Evolutionary conservation across 352 stramenopile genomes (phyloP).

Genomic region (Peronospora tabacina): DNA sequence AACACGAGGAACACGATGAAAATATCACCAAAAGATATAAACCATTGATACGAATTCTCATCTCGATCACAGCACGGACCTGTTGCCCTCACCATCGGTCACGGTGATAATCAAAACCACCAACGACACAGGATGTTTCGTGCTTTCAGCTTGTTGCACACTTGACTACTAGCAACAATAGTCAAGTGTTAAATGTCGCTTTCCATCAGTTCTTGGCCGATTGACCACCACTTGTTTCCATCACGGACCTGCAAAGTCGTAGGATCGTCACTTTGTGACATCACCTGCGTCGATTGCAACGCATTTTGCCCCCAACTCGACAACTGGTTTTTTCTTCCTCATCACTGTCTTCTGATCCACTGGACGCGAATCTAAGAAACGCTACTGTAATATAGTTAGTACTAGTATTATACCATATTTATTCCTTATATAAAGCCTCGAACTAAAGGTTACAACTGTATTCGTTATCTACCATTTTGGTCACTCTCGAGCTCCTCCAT

Average conservation of each 20-base stretch:
- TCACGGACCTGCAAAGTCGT: constrained; percentile 31
- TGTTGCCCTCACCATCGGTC: constrained; percentile 24
- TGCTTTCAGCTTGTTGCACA: constrained; percentile 9
- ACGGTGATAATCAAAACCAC: constrained; percentile 32
- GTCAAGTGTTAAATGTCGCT: constrained; percentile 2
- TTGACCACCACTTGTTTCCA: constrained; percentile 1
- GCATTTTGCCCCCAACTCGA: constrained; percentile 22
- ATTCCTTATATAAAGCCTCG: neutral
- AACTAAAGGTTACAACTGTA: neutral
- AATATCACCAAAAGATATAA: neutral
- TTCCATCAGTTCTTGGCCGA: constrained; percentile 1
- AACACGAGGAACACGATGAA: neutral
- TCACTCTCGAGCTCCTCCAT: constrained; percentile 2
- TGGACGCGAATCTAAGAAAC: constrained; percentile 47
- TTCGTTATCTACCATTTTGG: constrained; percentile 10
- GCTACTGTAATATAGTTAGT: constrained; percentile 13
- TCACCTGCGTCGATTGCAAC: constrained; percentile 21
- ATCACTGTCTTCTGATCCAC: constrained; percentile 42
- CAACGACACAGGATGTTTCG: constrained; percentile 16
- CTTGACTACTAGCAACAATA: constrained; percentile 16
- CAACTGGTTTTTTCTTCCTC: constrained; percentile 23
- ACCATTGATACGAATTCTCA: neutral
- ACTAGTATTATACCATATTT: neutral
- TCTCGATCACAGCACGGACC: constrained; percentile 15
- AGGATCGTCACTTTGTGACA: constrained; percentile 16